Conservation (phyloP, 495 filamentous ascomycete species). For the Opeltia flavorubescens region DNA sequence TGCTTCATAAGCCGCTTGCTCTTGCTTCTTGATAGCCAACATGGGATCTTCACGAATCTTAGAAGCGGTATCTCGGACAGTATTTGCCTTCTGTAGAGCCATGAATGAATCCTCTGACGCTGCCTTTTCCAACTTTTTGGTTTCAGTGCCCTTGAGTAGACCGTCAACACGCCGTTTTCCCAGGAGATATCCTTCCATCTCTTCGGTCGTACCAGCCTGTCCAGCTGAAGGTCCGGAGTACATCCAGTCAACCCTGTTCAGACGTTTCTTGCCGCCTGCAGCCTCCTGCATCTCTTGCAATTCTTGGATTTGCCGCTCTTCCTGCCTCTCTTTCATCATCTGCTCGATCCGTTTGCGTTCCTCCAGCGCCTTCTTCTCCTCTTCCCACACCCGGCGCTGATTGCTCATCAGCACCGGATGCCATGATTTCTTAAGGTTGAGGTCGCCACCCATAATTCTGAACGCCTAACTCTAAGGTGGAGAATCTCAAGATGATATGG, state of each 20-base stretch:
- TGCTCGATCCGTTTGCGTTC: constrained; percentile 86
- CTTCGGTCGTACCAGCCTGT: constrained; percentile 68
- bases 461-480: constrained; percentile 7
- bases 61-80: constrained; percentile 55
- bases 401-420: constrained; percentile 75
- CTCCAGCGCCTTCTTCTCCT: constrained; percentile 85
- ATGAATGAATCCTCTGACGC: constrained; percentile 51
- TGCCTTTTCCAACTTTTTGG: constrained; percentile 69
- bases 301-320: constrained; percentile 87
- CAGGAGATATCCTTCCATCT: constrained; percentile 86
- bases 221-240: constrained; percentile 77
- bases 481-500: too few species aligned
- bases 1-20: constrained; percentile 80
- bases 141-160: constrained; percentile 70
- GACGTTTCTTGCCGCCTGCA: constrained; percentile 60
- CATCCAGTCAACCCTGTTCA: constrained; percentile 92
- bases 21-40: constrained; percentile 79
- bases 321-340: constrained; percentile 77
- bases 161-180: constrained; percentile 82
- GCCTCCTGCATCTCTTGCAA: constrained; percentile 81
- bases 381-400: constrained; percentile 68
- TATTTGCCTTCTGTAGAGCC: constrained; percentile 44
- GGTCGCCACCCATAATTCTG: constrained; percentile 66
- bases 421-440: constrained; percentile 98
- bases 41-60: constrained; percentile 87